Evolutionary conservation across 805 yeast species (phyloP), one percentile per base, ranked within the genome.

Genomic region (Schwanniomyces occidentalis): DNA sequence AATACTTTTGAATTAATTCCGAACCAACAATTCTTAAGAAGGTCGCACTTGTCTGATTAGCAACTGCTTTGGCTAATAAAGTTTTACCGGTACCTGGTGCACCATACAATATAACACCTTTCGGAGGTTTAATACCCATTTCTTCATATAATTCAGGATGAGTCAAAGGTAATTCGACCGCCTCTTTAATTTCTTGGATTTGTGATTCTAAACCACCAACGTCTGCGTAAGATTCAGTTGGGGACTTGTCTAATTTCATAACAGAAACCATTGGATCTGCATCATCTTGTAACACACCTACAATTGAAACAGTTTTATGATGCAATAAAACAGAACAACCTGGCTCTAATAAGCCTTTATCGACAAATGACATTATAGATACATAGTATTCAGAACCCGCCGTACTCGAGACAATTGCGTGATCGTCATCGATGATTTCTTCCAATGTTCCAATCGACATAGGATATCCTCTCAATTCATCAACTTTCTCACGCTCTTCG

Each of bases 1-100:
- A 71, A 56, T 93, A 93, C 61, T 93, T 93, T 60, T 93, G 99
- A 57, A 93, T 90, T 55, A 93, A 77, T 64, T 93, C 99, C 1
- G 96, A 86, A 16, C 99, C 99, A 19, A 91, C 98, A 61, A 93
- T 89, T 62, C 99, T 80, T 56, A 93, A 72, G 51, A 93, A 93
- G 3, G 97, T 89, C 2, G 98, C 98, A 44, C 93, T 82, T 1
- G 99, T 93, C 56, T 93, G 97, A 63, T 93, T 91, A 3, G 99
- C 99, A 30, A 93, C 99, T 0, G 99, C 99, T 62, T 90, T 91
- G 9, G 98, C 98, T 49, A 91, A 73, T 40, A 91, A 69, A 1
- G 98, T 91, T 62, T 91, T 91, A 51, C 98, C 98, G 3, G 98
- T 91, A 63, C 98, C 98, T 22, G 98, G 98, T 0, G 97, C 95